Evolutionary conservation across 202 grass and related monocot species (phyloP).

Genomic region (Dendrocalamus latiflorus): DNA sequence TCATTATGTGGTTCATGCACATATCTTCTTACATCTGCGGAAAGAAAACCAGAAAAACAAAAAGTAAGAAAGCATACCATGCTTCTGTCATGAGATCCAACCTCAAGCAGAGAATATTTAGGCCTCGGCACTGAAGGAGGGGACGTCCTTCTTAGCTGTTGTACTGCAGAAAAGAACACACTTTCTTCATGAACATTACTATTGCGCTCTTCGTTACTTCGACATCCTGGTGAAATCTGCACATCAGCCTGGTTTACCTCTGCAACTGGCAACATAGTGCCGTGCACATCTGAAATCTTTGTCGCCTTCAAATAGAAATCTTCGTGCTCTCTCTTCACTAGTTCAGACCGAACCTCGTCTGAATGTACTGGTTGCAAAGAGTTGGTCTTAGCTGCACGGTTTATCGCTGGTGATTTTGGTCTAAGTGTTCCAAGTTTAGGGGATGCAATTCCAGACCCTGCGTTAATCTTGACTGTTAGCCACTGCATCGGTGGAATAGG

Average conservation of each 20-base stretch:
- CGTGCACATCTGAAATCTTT: not conserved
- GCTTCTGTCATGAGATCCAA: constrained; percentile 42
- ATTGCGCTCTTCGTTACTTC: not conserved
- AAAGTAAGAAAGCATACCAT: constrained; percentile 26
- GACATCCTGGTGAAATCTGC: not conserved
- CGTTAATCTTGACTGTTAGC: constrained; percentile 28
- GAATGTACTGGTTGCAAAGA: not conserved
- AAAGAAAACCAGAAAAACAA: not conserved
- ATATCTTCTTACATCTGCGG: not conserved
- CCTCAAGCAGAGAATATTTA: constrained; percentile 42
- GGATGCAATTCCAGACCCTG: not conserved
- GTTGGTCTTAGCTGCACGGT: not conserved
- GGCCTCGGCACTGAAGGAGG: constrained; percentile 27
- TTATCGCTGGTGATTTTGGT: constrained; percentile 16
- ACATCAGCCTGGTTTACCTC: not conserved
- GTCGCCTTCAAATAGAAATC: not conserved
- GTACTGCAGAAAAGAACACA: not conserved
- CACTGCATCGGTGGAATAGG: constrained; percentile 49
- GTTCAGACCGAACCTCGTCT: constrained; percentile 1
- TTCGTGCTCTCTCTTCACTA: not conserved
- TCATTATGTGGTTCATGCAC: not conserved
- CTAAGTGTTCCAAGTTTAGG: not conserved
- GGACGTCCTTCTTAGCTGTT: constrained; percentile 25
- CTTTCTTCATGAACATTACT: not conserved
- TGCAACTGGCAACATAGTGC: not conserved